These are phyloP conservation scores for Crotalaria pallida DNA, from an alignment of 306 rosid species.

Conservation along the genomic window DNA sequence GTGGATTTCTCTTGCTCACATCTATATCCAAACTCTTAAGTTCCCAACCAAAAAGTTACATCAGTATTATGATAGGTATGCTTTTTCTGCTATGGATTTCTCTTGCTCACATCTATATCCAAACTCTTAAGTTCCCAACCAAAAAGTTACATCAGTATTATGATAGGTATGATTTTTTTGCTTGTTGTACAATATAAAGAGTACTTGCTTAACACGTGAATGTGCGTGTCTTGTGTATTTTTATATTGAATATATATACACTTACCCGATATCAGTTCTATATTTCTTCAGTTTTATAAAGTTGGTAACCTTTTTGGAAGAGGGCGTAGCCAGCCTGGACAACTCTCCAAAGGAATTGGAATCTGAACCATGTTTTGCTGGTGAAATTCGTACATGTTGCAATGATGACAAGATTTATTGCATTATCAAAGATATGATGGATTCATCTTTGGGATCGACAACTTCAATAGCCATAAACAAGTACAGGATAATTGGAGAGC, in stretches of 20 bases:
- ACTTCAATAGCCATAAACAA: constrained; percentile 54
- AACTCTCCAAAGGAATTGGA: constrained; percentile 29
- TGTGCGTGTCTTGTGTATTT: not conserved
- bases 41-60: constrained; percentile 82
- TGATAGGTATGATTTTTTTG: constrained; percentile 41
- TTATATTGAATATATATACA: not conserved
- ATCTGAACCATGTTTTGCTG: constrained; percentile 42
- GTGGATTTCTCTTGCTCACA: constrained; percentile 67
- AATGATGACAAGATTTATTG: constrained; percentile 39
- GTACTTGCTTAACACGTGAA: not conserved
- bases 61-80: constrained; percentile 59
- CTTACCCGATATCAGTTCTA: constrained; percentile 28
- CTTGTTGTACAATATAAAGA: constrained; percentile 9
- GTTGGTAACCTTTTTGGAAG: constrained; percentile 56
- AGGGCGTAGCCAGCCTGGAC: constrained; percentile 41
- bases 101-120: constrained; percentile 68
- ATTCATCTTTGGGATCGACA: constrained; percentile 46
- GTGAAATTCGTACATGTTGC: constrained; percentile 32
- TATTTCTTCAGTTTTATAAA: constrained; percentile 62
- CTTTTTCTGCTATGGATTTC: not conserved
- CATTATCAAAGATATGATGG: constrained; percentile 54
- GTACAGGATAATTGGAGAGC: constrained; percentile 57
- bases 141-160: constrained; percentile 66
- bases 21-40: constrained; percentile 69
- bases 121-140: constrained; percentile 78